Evolutionary conservation across 1,284 basidiomycete genomes (phyloP).

Genomic region (Cryptococcus depauperatus): DNA sequence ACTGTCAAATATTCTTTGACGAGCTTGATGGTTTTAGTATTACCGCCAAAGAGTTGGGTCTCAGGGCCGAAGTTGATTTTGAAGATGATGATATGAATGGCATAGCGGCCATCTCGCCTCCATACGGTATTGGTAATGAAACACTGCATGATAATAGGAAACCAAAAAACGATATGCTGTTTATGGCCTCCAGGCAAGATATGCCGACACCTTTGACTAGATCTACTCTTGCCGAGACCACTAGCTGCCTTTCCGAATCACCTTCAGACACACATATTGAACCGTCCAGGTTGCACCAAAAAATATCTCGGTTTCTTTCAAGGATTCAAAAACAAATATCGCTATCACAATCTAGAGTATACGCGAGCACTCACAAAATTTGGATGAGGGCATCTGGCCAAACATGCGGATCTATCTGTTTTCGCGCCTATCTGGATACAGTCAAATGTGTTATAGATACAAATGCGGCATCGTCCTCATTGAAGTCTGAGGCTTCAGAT

Average conservation of each 20-base stretch:
- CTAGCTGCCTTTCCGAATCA: background rate
- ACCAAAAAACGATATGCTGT: no score
- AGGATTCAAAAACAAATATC: constrained; percentile 20
- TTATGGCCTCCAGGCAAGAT: background rate
- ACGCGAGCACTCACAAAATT: constrained; percentile 21
- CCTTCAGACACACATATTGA: background rate
- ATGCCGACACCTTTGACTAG: background rate
- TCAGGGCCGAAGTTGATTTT: constrained; percentile 29
- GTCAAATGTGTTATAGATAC: constrained; percentile 25
- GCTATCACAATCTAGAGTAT: constrained; percentile 17
- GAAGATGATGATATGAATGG: constrained; percentile 16
- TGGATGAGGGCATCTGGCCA: constrained; percentile 34
- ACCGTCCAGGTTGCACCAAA: background rate
- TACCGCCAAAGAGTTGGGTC: constrained; percentile 15
- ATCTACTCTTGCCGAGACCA: no score
- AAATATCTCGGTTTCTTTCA: constrained; percentile 2
- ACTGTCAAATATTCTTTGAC: constrained; percentile 32
- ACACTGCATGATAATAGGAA: no score
- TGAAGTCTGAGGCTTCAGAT: constrained; percentile 5
- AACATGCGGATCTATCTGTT: constrained; percentile 28
- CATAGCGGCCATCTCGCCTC: constrained; percentile 5
- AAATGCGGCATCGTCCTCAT: constrained; percentile 1
- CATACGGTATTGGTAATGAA: no score
- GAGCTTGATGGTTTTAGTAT: constrained; percentile 32
- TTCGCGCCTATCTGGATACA: constrained; percentile 20